These are phyloP conservation scores for Phenoliferia sp. DNA, from an alignment of 1,284 basidiomycete species.

Conservation along the genomic window DNA sequence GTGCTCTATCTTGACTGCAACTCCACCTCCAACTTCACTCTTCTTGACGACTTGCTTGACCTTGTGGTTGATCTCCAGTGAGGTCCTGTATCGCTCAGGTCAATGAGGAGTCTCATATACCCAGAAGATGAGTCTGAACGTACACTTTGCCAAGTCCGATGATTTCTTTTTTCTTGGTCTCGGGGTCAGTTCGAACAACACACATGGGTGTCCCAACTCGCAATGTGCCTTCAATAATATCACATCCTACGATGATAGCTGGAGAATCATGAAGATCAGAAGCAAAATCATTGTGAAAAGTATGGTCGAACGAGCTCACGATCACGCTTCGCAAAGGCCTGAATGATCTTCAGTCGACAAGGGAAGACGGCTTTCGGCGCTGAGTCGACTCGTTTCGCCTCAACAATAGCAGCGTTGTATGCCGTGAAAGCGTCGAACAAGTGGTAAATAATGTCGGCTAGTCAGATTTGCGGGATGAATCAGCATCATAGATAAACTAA, in stretches of 20 bases:
- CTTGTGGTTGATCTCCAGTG: slow-evolving; percentile 77
- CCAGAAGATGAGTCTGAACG: slow-evolving; percentile 39
- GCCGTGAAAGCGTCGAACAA: slow-evolving; percentile 95
- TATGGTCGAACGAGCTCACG: slow-evolving; percentile 47
- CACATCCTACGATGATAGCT: slow-evolving; percentile 83
- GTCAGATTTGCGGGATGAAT: slow-evolving; percentile 12
- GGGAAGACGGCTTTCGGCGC: slow-evolving; percentile 97
- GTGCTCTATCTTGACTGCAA: slow-evolving; percentile 98
- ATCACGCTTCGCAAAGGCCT: slow-evolving; percentile 92
- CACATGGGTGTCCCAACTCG: slow-evolving; percentile 94
- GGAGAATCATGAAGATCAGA: background rate
- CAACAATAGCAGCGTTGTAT: slow-evolving; percentile 89
- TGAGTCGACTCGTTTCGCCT: slow-evolving; percentile 87
- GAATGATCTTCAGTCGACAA: slow-evolving; percentile 85
- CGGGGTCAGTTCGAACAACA: slow-evolving; percentile 82
- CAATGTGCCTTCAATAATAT: slow-evolving; percentile 84
- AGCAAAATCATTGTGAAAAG: no score
- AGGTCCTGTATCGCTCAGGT: slow-evolving; percentile 63
- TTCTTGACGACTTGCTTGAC: slow-evolving; percentile 74
- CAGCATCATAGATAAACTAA: background rate
- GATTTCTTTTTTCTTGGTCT: slow-evolving; percentile 83
- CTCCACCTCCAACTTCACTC: slow-evolving; percentile 86
- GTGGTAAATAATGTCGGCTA: slow-evolving; percentile 99
- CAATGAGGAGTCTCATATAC: background rate
- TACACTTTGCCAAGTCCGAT: slow-evolving; percentile 91